Evolutionary conservation across 1,284 basidiomycete species (phyloP), one percentile per base, ranked within the genome.

Genomic region (Megacollybia platyphylla): DNA sequence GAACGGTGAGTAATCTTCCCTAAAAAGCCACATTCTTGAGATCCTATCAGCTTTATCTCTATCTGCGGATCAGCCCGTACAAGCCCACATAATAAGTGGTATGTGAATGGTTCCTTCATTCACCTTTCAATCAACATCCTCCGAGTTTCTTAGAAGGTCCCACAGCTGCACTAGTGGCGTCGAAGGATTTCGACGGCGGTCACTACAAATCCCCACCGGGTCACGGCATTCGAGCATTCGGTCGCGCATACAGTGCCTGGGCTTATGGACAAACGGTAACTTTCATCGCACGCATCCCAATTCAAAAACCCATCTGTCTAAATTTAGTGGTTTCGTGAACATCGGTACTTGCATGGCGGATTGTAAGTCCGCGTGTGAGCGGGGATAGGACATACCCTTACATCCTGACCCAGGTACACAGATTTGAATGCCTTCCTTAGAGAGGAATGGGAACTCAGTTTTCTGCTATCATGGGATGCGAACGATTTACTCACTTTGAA

Each of bases 21-120:
- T 36, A 9, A 10, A 30, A 15, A 41, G 1, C n/a, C 30, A 1
- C 13, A 31, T 11, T 36, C 11, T 34, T 8, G 8, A 5, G 17
- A 10, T 41, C 28, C 18, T 34, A 11, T 18, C 42, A 71, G 73
- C 58, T 73, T 70, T 50, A 57, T 77, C 38, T 51, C 55, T 20
- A 62, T 78, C 29, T 77, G 76, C 43, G 73, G 73, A 17, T 76
- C 75, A 7, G 77, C 75, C 5, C 67, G 72, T 40, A 78, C 75
- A 2, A 76, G 73, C 51, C 68, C 66, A 15, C 75, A 79, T 51
- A 79, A 78, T 51, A 61, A 68, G 59, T 73, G 72, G 76, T 73
- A 44, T n/a, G 60, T 47, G 11, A 24, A 17, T 8, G 8, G 20
- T 18, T 32, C 37, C 26, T 28, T 36, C 2, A 8, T 34, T 39